Base-by-base conservation (phyloP, 2,329 filamentous ascomycete genomes). In the Cadophora sp. region DNA sequence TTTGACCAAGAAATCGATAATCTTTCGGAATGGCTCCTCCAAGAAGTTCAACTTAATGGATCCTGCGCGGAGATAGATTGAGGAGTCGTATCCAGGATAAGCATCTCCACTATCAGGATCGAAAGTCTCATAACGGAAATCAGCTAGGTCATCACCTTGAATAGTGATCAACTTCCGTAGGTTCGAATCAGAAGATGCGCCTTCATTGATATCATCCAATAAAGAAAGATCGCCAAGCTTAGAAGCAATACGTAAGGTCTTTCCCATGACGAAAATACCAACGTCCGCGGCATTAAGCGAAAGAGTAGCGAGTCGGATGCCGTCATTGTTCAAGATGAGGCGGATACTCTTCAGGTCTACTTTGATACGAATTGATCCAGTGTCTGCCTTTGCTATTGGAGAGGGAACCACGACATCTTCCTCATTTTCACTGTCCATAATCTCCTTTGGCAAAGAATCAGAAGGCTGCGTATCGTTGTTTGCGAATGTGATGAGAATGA, bases 41-140 rank as follows among this genome's bases (percentile, higher is more conserved):
- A 98, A 82, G 78, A 99, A 99, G 78, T 97, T 98, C 77, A 99
- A 85, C 81, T 97, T 98, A 79, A 99, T 91, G 0, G 96, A 99
- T 1, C 96, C 96, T 22, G 96, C 95, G 43, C 95, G 90, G 12
- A 99, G 83, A 76, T 89, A 97, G 34, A 99, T 89, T 1, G 94
- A 95, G 16, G 93, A 96, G 77, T 98, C 95, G 76, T 98, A 97
- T 12, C 96, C 97, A 6, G 96, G 97, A 75, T 98, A 98, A 12
- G 88, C 85, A 64, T 91, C 87, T 2, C 79, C 75, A 67, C 90
- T 89, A 26, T 86, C 85, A 0, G 91, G 79, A 78, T 98, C 94
- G 74, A 97, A 99, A 0, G 96, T 99, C 80, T 99, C 93, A 75
- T 99, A 99, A 65, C 93, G 92, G 83, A 99, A 98, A 78, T 99